Conservation (phyloP, 2,329 filamentous ascomycete species). For the Pseudocercospora vitis region DNA sequence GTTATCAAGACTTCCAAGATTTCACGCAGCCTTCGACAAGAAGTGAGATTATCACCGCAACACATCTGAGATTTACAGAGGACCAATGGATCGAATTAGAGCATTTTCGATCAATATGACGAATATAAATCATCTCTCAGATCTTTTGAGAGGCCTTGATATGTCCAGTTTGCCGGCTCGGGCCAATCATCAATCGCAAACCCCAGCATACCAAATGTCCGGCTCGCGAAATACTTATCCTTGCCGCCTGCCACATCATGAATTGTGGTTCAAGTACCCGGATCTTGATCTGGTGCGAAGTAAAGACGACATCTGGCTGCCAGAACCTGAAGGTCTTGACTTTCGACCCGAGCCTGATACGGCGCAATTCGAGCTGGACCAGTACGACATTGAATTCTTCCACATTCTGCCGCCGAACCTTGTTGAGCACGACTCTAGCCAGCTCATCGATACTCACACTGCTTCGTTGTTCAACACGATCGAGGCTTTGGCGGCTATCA, state of each 20-base stretch:
- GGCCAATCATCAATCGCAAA: not conserved
- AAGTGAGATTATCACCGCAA: not conserved
- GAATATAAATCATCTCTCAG: not conserved
- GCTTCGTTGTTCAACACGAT: slow-evolving; percentile 6
- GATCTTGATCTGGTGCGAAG: slow-evolving; percentile 12
- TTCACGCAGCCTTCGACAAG: too few relatives aligned
- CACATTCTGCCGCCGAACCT: slow-evolving; percentile 2
- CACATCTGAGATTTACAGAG: not conserved
- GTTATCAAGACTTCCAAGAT: too few relatives aligned
- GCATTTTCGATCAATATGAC: too few relatives aligned
- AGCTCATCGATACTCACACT: not conserved
- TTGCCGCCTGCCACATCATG: slow-evolving; percentile 11
- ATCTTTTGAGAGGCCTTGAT: not conserved
- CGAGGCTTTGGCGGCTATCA: slow-evolving; percentile 1
- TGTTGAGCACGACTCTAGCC: not conserved
- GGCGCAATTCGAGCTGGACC: slow-evolving; percentile 5
- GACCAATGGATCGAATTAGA: not conserved
- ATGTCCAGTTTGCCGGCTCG: not conserved
- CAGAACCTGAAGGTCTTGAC: slow-evolving; percentile 9
- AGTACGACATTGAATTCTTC: slow-evolving; percentile 3
- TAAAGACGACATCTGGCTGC: slow-evolving; percentile 4
- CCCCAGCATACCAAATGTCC: not conserved
- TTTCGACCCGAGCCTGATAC: slow-evolving; percentile 4
- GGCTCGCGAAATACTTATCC: not conserved
- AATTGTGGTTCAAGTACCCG: slow-evolving; percentile 12